Conservation (phyloP, 1,284 basidiomycete species). For the Trichosporon faecale region DNA sequence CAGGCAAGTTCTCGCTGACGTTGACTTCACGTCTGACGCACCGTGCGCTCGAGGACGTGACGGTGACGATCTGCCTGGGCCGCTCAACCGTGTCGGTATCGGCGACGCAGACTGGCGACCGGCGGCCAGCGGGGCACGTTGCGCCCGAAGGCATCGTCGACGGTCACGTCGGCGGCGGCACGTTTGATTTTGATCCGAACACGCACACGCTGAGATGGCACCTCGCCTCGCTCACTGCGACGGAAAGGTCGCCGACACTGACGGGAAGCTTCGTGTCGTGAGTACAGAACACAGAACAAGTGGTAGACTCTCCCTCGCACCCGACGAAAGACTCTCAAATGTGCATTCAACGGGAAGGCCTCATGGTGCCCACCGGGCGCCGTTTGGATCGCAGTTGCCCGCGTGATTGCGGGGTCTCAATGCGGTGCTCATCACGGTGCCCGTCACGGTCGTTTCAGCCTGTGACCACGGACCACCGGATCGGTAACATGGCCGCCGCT, state of each 20-base stretch:
- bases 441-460: not conserved
- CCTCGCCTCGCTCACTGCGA: conserved; percentile 65
- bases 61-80: conserved; percentile 70
- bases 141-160: conserved; percentile 33
- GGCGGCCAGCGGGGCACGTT: conserved; percentile 30
- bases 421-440: not conserved
- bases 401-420: not conserved
- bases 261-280: conserved; percentile 68
- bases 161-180: conserved; percentile 59
- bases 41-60: conserved; percentile 66
- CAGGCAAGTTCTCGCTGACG: conserved; percentile 69
- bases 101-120: conserved; percentile 48
- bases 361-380: not conserved
- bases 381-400: not conserved
- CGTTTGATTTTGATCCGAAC: conserved; percentile 73
- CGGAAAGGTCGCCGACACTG: conserved; percentile 65
- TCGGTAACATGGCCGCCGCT: not conserved
- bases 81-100: conserved; percentile 60
- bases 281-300: conserved; percentile 19
- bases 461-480: not conserved
- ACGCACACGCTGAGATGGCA: conserved; percentile 70
- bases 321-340: too few species aligned
- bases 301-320: too few species aligned
- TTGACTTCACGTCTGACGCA: conserved; percentile 66
- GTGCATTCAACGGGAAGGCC: not conserved